phyloP scores from a whole-genome alignment of 805 yeast genomes.

The Nakazawaea sp. region DNA sequence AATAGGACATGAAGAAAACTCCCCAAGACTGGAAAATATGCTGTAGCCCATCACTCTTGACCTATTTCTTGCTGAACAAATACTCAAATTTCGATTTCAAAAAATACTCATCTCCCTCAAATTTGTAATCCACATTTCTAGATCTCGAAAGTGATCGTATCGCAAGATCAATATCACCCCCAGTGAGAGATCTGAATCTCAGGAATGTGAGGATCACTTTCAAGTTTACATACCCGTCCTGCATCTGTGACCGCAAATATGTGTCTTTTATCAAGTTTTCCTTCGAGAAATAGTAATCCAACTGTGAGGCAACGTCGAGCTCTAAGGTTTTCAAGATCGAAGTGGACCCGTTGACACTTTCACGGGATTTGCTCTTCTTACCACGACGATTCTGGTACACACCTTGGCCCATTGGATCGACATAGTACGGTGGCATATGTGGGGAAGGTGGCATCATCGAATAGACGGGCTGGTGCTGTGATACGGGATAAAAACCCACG shows the following conservation, averaged over 20 bases:
- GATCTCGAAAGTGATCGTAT: slow-evolving; percentile 5
- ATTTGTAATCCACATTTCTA: slow-evolving; percentile 5
- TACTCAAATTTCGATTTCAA: slow-evolving; percentile 9
- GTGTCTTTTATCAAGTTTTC: slow-evolving; percentile 82
- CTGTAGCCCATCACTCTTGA: too few relatives aligned
- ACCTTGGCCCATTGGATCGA: too few relatives aligned
- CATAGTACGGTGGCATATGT: too few relatives aligned
- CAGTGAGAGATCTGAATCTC: slow-evolving; percentile 55
- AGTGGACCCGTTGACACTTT: background rate
- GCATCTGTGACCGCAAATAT: slow-evolving; percentile 73
- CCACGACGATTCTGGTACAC: too few relatives aligned
- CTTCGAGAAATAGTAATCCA: slow-evolving; percentile 81
- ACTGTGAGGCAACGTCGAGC: slow-evolving; percentile 38
- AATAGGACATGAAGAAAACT: too few relatives aligned
- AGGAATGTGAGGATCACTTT: slow-evolving; percentile 56
- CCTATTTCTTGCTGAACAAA: slow-evolving; percentile 1
- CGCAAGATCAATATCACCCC: slow-evolving; percentile 40
- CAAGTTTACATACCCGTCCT: slow-evolving; percentile 64
- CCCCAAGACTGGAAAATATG: too few relatives aligned
- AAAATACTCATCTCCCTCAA: slow-evolving; percentile 5
- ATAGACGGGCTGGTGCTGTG: too few relatives aligned
- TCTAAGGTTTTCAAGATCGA: background rate
- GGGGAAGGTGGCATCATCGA: slow-evolving; percentile 9
- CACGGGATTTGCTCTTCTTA: slow-evolving; percentile 3
- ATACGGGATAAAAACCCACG: too few relatives aligned